A percentile compares a stretch with the other conserved stretches of the same genome.
Conservation (phyloP, 768 basidiomycete species). For the Boletus sp. region DNA sequence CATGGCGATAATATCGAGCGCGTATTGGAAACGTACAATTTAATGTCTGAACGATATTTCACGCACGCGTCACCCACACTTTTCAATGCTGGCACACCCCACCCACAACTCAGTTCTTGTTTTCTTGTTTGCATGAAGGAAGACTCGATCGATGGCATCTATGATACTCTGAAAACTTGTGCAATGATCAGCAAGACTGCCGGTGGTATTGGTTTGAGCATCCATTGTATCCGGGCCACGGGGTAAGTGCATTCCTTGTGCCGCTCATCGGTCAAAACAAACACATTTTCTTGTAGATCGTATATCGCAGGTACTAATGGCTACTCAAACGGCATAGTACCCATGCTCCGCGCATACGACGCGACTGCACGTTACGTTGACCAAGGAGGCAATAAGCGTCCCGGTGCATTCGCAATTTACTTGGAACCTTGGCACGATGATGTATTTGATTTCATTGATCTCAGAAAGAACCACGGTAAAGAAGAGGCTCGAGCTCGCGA, state of each 20-base stretch:
- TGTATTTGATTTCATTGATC: slow-evolving; percentile 94
- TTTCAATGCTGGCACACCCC: slow-evolving; percentile 96
- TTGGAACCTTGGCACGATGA: slow-evolving; percentile 99
- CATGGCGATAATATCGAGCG: slow-evolving; percentile 88
- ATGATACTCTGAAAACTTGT: slow-evolving; percentile 96
- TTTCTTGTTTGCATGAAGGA: slow-evolving; percentile 99
- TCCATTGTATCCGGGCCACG: slow-evolving; percentile 95
- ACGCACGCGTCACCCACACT: slow-evolving; percentile 97
- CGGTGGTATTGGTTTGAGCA: slow-evolving; percentile 94
- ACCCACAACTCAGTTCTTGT: slow-evolving; percentile 94
- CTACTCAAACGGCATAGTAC: slow-evolving; percentile 98
- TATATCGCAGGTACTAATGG: slow-evolving; percentile 99
- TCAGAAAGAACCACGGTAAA: slow-evolving; percentile 98
- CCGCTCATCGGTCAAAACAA: neutral
- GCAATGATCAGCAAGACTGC: slow-evolving; percentile 99
- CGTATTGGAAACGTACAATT: slow-evolving; percentile 87
- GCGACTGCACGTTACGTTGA: slow-evolving; percentile 98
- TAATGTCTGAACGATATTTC: slow-evolving; percentile 98
- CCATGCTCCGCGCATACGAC: slow-evolving; percentile 98
- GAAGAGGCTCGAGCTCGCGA: slow-evolving; percentile 96
- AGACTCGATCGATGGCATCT: slow-evolving; percentile 98
- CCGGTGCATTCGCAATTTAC: slow-evolving; percentile 98
- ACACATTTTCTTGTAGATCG: slow-evolving; percentile 50
- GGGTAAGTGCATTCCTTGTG: slow-evolving; percentile 51
- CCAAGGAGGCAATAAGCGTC: slow-evolving; percentile 98